Percentiles rank a stretch among this genome's conserved stretches.
Evolutionary conservation across 1,284 basidiomycete genomes (phyloP).

Genomic region (Papiliotrema nemorosa): DNA sequence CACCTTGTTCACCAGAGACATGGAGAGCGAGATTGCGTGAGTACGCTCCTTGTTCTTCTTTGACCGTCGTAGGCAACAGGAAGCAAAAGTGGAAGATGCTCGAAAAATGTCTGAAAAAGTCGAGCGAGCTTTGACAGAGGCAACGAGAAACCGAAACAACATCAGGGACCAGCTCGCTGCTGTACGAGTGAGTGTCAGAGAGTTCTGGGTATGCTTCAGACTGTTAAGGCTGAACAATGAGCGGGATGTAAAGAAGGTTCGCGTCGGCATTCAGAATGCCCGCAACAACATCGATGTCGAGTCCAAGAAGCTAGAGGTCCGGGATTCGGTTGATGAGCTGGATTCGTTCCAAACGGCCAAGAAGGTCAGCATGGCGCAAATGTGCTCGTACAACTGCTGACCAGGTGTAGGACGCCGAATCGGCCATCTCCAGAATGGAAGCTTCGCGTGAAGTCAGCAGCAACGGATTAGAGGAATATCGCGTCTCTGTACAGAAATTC

Average conservation of each 20-base stretch:
- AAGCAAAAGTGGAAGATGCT: neutral
- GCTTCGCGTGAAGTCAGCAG: neutral
- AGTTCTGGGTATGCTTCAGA: neutral
- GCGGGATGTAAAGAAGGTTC: neutral
- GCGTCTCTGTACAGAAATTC: neutral
- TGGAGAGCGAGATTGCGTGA: neutral
- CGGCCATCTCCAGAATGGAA: too few relatives aligned
- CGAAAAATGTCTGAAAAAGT: neutral
- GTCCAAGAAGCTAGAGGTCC: too few relatives aligned
- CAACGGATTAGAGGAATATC: neutral
- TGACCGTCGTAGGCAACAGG: neutral
- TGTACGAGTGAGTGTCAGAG: neutral
- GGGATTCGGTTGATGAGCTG: too few relatives aligned
- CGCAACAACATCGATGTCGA: too few relatives aligned
- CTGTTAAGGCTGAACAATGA: neutral
- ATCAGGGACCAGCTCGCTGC: neutral
- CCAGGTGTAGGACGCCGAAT: too few relatives aligned
- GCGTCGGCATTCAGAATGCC: neutral
- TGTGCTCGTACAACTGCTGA: too few relatives aligned
- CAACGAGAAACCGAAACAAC: neutral
- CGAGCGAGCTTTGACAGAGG: neutral
- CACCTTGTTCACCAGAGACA: conserved; percentile 1
- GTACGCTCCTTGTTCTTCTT: neutral
- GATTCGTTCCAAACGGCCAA: too few relatives aligned
- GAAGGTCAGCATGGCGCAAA: too few relatives aligned